phyloP scores from a whole-genome alignment of 1,139 yeast genomes.

The Blastobotrys capitulatus region DNA sequence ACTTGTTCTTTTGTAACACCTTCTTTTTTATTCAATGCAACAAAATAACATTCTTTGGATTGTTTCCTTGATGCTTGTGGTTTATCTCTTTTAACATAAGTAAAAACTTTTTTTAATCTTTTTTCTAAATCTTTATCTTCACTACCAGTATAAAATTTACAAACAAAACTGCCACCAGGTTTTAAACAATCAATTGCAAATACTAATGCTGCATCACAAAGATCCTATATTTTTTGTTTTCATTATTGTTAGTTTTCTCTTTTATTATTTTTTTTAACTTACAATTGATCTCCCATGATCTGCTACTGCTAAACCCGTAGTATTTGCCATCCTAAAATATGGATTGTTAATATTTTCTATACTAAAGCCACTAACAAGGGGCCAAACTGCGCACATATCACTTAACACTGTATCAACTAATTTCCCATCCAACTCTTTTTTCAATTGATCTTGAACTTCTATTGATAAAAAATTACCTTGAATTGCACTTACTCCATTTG shows the following conservation, averaged over 20 bases:
- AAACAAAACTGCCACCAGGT: slow-evolving; percentile 65
- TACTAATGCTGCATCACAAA: slow-evolving; percentile 86
- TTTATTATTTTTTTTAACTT: too few species aligned
- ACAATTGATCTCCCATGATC: slow-evolving; percentile 60
- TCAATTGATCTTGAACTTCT: slow-evolving; percentile 56
- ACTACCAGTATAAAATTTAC: slow-evolving; percentile 66
- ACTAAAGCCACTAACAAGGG: slow-evolving; percentile 60
- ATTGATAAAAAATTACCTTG: slow-evolving; percentile 83
- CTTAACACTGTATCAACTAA: slow-evolving; percentile 61
- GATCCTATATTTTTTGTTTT: too few species aligned
- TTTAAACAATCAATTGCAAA: slow-evolving; percentile 64
- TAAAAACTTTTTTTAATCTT: slow-evolving; percentile 55
- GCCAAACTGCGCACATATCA: slow-evolving; percentile 79
- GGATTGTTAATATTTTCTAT: slow-evolving; percentile 76
- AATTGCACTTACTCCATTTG: slow-evolving; percentile 67
- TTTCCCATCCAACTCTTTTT: slow-evolving; percentile 22
- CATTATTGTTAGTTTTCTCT: not conserved
- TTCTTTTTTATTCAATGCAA: slow-evolving; percentile 50
- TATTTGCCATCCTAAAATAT: slow-evolving; percentile 68
- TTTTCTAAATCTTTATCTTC: slow-evolving; percentile 58
- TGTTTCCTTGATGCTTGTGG: slow-evolving; percentile 58
- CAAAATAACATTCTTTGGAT: slow-evolving; percentile 66
- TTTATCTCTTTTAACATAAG: slow-evolving; percentile 50
- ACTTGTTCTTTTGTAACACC: slow-evolving; percentile 45
- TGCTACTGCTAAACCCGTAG: slow-evolving; percentile 55